Evolutionary conservation across 768 basidiomycete genomes (phyloP), one percentile per base, ranked within the genome.

Genomic region (Kwoniella sp.): DNA sequence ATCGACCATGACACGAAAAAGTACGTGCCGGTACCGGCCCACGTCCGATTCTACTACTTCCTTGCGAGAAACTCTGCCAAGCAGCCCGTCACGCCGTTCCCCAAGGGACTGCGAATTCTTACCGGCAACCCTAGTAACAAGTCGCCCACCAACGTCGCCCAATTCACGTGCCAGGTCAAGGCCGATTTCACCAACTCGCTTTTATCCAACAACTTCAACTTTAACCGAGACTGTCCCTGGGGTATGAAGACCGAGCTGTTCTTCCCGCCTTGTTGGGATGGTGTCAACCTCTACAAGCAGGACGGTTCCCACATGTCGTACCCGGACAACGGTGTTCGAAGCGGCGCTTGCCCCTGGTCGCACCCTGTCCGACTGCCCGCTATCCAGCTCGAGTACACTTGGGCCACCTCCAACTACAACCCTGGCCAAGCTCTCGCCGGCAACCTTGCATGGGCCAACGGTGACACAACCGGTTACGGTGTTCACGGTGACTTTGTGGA

Each of bases 381-480:
- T 27, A 74, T 79, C 61, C 58, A 68, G 63, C 66, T 76, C 54
- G 78, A 79, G 60, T 72, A 65, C 65, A 70, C 68, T 24, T 74
- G 63, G 64, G 25, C 58, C 36, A 64, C 65, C 27, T 65, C 62
- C 17, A 59, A 63, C 21, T 61, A 55, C 47, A 63, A 40, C 84
- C 77, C 77, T 86, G 8, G 61, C 46, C 46, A 47, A 24, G 44
- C 64, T 37, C 50, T 73, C 22, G 60, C 60, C 26, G 77, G 77
- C 24, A 68, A 75, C 52, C 60, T 75, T 4, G 68, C 67, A 30
- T 77, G 75, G 75, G 82, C 87, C 21, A 79, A 85, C 65, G 88
- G 88, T 36, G 88, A 88, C 70, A 83, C 83, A 12, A 87, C 86
- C 37, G 86, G 86, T 10, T 86, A 85, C 70, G 87, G 86, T 72